Percentiles rank a stretch among this genome's conserved stretches.
These are phyloP conservation scores for Cystofilobasidium bisporidii DNA, from an alignment of 768 basidiomycete species.

Conservation along the genomic window DNA sequence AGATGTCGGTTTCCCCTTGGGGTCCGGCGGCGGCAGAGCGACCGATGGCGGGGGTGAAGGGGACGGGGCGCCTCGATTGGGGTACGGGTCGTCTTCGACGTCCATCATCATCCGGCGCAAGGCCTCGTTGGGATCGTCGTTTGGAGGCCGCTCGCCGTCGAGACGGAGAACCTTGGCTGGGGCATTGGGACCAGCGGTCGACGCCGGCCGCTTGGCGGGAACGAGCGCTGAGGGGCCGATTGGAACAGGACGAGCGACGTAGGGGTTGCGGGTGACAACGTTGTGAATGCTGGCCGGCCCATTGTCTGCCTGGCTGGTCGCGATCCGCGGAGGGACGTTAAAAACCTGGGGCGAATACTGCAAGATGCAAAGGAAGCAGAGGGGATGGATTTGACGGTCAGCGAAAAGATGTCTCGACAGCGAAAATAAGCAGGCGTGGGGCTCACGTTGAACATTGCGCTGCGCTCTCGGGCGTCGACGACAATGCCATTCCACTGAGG, in stretches of 20 bases:
- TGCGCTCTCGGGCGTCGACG: constrained; percentile 59
- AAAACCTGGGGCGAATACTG: constrained; percentile 18
- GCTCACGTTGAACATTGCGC: constrained; percentile 56
- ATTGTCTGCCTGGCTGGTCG: not conserved
- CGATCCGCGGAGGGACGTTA: not conserved
- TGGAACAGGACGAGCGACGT: not conserved
- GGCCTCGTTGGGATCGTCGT: not conserved
- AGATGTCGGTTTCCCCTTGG: not conserved
- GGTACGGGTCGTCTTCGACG: not conserved
- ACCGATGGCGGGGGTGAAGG: too few species aligned
- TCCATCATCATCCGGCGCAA: not conserved
- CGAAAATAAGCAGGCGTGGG: not conserved
- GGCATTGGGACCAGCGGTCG: not conserved
- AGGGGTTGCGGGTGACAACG: not conserved
- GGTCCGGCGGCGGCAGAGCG: not conserved
- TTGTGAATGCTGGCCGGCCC: not conserved
- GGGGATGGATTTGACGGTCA: too few species aligned
- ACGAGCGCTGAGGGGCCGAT: not conserved
- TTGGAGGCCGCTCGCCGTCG: not conserved
- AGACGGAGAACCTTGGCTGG: not conserved
- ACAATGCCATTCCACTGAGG: constrained; percentile 70
- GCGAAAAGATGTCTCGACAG: not conserved
- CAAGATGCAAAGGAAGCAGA: too few species aligned
- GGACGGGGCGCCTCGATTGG: not conserved
- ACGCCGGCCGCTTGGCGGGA: not conserved